Conservation (phyloP, 108 stramenopile genomes). For the Hondaea fermentalgiana region DNA sequence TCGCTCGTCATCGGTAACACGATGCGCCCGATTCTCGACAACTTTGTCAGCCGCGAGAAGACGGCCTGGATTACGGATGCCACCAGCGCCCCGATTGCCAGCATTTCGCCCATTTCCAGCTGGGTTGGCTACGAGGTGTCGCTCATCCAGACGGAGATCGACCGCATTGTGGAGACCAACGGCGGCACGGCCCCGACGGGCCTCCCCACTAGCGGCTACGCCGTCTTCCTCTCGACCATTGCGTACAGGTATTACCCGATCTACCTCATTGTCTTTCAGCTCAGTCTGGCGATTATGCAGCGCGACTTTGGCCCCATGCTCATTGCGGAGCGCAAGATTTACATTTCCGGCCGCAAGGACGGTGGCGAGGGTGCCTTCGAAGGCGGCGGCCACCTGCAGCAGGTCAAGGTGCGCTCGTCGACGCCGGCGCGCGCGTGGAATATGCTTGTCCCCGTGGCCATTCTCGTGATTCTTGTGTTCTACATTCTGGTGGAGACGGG, state of each 20-base stretch:
- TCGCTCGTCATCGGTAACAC: constrained; percentile 47
- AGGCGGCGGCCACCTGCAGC: not conserved
- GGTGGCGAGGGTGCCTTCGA: constrained; percentile 50
- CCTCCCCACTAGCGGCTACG: constrained; percentile 38
- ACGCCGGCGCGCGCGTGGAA: constrained; percentile 53
- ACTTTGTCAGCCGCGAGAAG: constrained; percentile 49
- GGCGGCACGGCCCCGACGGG: not conserved
- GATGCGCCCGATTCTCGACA: constrained; percentile 45
- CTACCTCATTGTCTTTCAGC: constrained; percentile 36
- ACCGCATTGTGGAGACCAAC: constrained; percentile 30
- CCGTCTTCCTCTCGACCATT: constrained; percentile 53
- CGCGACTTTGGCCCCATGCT: constrained; percentile 63
- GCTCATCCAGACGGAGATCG: constrained; percentile 50
- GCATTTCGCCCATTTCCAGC: constrained; percentile 44
- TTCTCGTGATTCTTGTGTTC: constrained; percentile 54
- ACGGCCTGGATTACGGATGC: constrained; percentile 55
- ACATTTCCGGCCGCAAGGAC: constrained; percentile 53
- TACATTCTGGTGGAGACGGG: constrained; percentile 51
- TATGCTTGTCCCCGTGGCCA: constrained; percentile 36
- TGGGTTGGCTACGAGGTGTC: constrained; percentile 54
- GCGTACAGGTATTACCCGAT: constrained; percentile 55
- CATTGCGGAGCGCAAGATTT: constrained; percentile 53
- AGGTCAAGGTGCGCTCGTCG: constrained; percentile 27
- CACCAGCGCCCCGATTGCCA: constrained; percentile 53
- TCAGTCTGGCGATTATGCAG: constrained; percentile 20